Evolutionary conservation across 768 basidiomycete genomes (phyloP).

Genomic region (Kwoniella europaea): DNA sequence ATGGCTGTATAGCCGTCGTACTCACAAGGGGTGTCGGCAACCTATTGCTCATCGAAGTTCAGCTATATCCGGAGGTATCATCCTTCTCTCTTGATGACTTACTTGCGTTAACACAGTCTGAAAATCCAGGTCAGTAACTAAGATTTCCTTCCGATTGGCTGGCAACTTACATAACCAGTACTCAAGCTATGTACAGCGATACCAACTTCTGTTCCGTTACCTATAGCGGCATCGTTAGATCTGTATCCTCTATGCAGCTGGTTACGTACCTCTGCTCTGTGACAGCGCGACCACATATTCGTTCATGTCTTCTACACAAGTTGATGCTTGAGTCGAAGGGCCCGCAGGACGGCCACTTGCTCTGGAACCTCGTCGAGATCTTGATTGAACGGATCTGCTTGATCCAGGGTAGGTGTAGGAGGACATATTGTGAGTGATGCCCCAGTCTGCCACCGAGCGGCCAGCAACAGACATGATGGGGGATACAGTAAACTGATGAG

Average conservation of each 20-base stretch:
- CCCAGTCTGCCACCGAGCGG: background rate
- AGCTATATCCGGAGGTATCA: background rate
- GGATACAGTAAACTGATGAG: background rate
- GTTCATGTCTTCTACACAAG: constrained; percentile 3
- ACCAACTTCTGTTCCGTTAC: constrained; percentile 21
- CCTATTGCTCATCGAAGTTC: background rate
- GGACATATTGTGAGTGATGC: background rate
- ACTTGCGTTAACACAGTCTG: constrained; percentile 18
- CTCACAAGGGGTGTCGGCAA: constrained; percentile 23
- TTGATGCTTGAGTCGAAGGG: constrained; percentile 22
- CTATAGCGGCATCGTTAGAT: constrained; percentile 3
- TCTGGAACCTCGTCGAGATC: background rate
- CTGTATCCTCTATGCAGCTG: background rate
- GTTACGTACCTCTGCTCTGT: constrained; percentile 16
- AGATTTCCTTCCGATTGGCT: background rate
- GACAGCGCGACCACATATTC: constrained; percentile 10
- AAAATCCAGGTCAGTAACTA: background rate
- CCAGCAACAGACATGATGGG: background rate
- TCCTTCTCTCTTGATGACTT: background rate
- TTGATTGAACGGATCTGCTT: background rate
- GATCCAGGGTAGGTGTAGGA: background rate
- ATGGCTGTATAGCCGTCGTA: too few species aligned
- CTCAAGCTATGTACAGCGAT: constrained; percentile 15
- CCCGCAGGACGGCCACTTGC: background rate
- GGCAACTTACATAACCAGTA: constrained; percentile 22